Conservation (phyloP, 2,329 filamentous ascomycete species). For the Paecilomyces sp. region DNA sequence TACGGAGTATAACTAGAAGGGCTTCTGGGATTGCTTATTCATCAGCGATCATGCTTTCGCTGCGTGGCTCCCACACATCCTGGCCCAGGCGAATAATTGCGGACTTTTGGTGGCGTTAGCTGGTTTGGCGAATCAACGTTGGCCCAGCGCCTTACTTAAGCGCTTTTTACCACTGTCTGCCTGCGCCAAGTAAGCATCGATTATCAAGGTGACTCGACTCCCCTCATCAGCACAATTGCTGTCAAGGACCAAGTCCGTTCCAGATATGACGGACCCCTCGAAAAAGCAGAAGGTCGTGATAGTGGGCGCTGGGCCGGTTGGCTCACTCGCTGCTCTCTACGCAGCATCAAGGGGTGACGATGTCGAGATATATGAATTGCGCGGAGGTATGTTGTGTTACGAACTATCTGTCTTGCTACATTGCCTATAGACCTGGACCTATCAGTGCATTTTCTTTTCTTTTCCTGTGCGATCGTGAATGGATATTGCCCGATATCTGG, state of each 20-base stretch:
- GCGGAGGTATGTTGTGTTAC: conserved; percentile 61
- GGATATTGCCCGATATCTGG: neutral
- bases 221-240: neutral
- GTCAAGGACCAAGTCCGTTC: neutral
- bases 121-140: neutral
- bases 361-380: conserved; percentile 90
- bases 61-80: too few relatives aligned
- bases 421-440: neutral
- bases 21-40: too few relatives aligned
- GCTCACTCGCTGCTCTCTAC: conserved; percentile 85
- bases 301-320: conserved; percentile 79
- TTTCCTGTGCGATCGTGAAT: neutral
- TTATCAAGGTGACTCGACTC: neutral
- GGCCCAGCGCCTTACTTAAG: neutral
- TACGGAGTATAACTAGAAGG: too few relatives aligned
- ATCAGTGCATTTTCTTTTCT: neutral
- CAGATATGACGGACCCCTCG: conserved; percentile 3
- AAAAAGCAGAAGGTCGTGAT: conserved; percentile 52
- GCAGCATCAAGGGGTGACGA: conserved; percentile 80
- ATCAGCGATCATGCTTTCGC: too few relatives aligned
- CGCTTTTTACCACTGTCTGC: neutral
- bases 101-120: neutral
- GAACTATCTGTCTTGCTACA: neutral
- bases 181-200: neutral
- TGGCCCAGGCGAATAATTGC: neutral